Base-by-base conservation (phyloP, 768 basidiomycete genomes). In the Tremella yokohamensis region DNA sequence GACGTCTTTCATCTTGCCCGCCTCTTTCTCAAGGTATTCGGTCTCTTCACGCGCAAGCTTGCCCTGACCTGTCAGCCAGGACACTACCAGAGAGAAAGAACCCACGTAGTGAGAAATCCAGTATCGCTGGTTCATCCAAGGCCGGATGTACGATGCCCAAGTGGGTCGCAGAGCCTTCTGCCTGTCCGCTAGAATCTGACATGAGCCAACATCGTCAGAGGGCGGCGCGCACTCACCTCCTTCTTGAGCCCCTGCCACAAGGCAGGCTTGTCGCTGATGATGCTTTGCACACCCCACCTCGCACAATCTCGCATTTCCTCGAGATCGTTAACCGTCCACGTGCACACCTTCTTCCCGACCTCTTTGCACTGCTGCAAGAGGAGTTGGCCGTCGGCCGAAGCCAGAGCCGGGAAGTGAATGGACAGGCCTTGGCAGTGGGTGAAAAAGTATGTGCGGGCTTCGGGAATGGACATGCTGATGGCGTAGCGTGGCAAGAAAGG, bases 261-360 rank as follows among this genome's bases (percentile, higher is more conserved):
- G 13, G 55, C 76, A 3, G 79, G 79, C 22, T 71, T 68, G 54
- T 78, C 77, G 16, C 70, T 75, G 53, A 78, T 71, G 26, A 77
- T 63, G 57, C 69, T 67, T 42, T 60, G 56, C 40, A 75, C 57
- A 2, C 73, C 75, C 75, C 72, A 75, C 42, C 75, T 71, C 15
- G 70, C 69, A 60, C 78, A 79, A 49, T 79, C 73, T 49, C 74
- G 68, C 79, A 79, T 79, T 70, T 90, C 85, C 54, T 84, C 84
- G 9, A 85, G 85, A 47, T 86, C 82, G 70, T 99, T 99, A 24
- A 98, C 94, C 0, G 96, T 99, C 96, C 93, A 97, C 2, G 91
- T 90, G 83, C 93, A 87, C 56, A 98, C 66, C 64, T 82, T 82
- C 82, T 96, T 96, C 18, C 87, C 87, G 0, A 84, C 60, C 34